Conservation (phyloP, 192 early-diverging fungal genomes). For the Coemansia sp. region DNA sequence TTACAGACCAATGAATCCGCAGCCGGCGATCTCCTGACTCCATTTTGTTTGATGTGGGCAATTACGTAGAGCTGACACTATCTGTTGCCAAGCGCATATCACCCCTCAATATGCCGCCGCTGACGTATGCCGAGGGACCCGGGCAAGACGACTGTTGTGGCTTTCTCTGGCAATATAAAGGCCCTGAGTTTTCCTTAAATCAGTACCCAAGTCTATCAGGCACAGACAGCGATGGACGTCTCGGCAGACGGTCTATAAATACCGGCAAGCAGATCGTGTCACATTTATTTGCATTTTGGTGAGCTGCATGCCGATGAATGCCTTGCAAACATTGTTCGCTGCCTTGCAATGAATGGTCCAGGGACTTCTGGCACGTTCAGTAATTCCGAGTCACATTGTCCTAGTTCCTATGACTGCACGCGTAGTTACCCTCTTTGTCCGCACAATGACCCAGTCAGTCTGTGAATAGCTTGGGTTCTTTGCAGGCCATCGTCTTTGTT, state of each 20-base stretch:
- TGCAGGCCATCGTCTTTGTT: background rate
- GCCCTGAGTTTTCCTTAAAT: background rate
- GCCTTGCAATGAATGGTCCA: background rate
- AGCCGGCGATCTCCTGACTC: constrained; percentile 6
- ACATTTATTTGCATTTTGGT: background rate
- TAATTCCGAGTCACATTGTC: background rate
- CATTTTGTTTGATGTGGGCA: background rate
- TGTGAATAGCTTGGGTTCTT: background rate
- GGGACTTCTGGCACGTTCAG: background rate
- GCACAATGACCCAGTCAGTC: background rate
- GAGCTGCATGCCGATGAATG: background rate
- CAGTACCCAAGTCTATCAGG: background rate
- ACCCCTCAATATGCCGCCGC: background rate
- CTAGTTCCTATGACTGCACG: background rate
- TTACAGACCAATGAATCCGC: background rate
- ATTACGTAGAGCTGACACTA: background rate
- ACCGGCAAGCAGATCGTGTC: background rate
- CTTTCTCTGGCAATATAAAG: constrained; percentile 6
- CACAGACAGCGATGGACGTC: background rate
- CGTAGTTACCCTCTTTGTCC: background rate
- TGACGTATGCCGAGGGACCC: background rate
- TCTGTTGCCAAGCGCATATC: background rate
- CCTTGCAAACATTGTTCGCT: background rate
- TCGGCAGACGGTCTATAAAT: background rate
- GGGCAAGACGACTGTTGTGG: background rate